phyloP scores from a whole-genome alignment of 2,329 filamentous ascomycete species.

The Ophiocordyceps camponoti-saundersi region DNA sequence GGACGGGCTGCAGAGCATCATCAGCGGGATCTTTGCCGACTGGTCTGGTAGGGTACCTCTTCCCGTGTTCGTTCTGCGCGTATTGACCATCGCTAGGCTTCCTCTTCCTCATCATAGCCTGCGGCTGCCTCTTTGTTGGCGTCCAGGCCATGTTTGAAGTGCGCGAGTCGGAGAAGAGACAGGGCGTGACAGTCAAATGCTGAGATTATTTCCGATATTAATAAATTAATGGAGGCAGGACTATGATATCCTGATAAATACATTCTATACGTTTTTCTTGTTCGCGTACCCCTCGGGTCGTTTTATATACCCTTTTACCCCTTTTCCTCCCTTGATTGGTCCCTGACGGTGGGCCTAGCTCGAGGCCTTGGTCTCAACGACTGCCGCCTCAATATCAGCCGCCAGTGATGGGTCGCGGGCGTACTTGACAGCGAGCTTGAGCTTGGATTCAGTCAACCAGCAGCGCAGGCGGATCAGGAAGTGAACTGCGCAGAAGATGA shows the following conservation, averaged over 20 bases:
- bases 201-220: constrained; percentile 19
- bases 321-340: neutral
- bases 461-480: constrained; percentile 30
- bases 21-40: constrained; percentile 59
- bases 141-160: constrained; percentile 95
- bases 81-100: constrained; percentile 30
- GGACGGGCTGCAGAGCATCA: constrained; percentile 66
- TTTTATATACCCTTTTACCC: neutral
- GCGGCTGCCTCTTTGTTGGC: constrained; percentile 62
- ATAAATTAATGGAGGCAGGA: neutral
- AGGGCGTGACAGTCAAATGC: constrained; percentile 72
- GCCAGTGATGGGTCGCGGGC: constrained; percentile 8
- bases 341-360: neutral
- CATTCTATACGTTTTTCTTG: neutral
- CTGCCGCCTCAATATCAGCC: constrained; percentile 12
- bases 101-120: constrained; percentile 56
- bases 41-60: constrained; percentile 38
- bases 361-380: constrained; percentile 7
- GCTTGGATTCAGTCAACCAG: constrained; percentile 29
- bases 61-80: neutral
- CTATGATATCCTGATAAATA: neutral
- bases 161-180: constrained; percentile 65
- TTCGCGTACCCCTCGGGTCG: neutral
- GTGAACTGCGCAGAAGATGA: constrained; percentile 36
- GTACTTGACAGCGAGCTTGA: constrained; percentile 25